Evolutionary conservation across 2,329 filamentous ascomycete species (phyloP).

Genomic region (Clathrospora elynae): DNA sequence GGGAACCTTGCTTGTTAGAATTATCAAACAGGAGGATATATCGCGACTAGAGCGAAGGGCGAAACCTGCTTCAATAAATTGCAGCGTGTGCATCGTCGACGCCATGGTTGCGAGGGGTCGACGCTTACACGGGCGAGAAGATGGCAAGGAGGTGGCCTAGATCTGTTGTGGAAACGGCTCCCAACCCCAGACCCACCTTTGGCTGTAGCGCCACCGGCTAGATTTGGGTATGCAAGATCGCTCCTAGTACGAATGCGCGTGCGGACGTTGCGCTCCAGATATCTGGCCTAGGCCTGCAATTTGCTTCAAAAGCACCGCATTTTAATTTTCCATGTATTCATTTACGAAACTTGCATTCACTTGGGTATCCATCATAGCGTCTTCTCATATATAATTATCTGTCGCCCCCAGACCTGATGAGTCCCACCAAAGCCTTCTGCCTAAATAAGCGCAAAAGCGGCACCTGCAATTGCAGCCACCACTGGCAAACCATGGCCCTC

Average conservation of each 20-base stretch:
- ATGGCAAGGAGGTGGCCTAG: constrained; percentile 7
- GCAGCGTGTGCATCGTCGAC: not conserved
- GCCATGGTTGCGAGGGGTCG: constrained; percentile 11
- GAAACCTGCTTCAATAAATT: constrained; percentile 11
- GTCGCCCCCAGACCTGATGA: not conserved
- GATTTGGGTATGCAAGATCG: not conserved
- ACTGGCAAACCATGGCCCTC: constrained; percentile 18
- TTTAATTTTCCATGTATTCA: too few relatives aligned
- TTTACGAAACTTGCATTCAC: not conserved
- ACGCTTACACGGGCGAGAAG: not conserved
- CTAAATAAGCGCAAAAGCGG: constrained; percentile 35
- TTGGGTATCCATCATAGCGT: not conserved
- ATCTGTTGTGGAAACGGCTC: constrained; percentile 5
- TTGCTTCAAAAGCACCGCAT: too few relatives aligned
- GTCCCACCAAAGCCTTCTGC: not conserved
- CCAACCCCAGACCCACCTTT: constrained; percentile 15
- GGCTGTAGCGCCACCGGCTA: constrained; percentile 10
- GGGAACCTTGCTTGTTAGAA: constrained; percentile 18
- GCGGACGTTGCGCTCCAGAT: too few relatives aligned
- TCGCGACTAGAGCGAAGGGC: constrained; percentile 2
- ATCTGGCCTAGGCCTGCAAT: too few relatives aligned
- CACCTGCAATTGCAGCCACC: constrained; percentile 26
- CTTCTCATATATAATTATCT: not conserved
- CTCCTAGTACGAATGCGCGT: constrained; percentile 8
- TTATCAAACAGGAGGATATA: constrained; percentile 6